Evolutionary conservation across 2,329 filamentous ascomycete genomes (phyloP).

Genomic region (Venturia asperata): DNA sequence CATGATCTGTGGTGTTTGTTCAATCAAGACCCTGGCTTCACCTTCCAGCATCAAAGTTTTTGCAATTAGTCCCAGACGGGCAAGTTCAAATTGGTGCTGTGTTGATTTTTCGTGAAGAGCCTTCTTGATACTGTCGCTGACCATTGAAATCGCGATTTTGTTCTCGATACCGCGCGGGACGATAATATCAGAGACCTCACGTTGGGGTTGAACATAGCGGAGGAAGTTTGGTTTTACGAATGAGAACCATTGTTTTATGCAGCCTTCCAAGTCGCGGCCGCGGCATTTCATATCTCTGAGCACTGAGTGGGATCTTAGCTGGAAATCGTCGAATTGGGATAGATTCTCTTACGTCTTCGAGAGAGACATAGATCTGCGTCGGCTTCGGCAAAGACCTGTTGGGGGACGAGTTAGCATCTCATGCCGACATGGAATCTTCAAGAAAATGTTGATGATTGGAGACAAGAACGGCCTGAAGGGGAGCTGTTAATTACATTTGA

Average conservation of each 20-base stretch:
- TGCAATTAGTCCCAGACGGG: conserved; percentile 54
- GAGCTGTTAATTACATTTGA: background rate
- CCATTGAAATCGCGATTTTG: conserved; percentile 87
- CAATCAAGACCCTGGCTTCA: conserved; percentile 36
- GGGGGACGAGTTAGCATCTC: background rate
- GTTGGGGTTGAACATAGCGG: conserved; percentile 86
- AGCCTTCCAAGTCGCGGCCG: conserved; percentile 85
- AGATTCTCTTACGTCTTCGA: conserved; percentile 59
- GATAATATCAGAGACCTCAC: conserved; percentile 84
- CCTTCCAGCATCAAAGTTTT: background rate
- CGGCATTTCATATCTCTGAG: conserved; percentile 82
- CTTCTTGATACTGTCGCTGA: conserved; percentile 84
- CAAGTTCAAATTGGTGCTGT: conserved; percentile 71
- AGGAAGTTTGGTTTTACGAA: conserved; percentile 97
- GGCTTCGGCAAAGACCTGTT: conserved; percentile 85
- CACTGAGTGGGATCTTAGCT: conserved; percentile 44
- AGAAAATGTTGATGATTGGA: background rate
- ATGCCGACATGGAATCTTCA: background rate
- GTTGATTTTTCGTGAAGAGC: conserved; percentile 81
- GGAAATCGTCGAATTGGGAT: conserved; percentile 16
- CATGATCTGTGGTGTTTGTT: conserved; percentile 69
- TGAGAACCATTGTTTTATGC: conserved; percentile 95
- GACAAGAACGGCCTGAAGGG: background rate
- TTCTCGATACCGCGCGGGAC: conserved; percentile 94
- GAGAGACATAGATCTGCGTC: conserved; percentile 92